A percentile compares a stretch with the other conserved stretches of the same genome.
Evolutionary conservation across 2,329 filamentous ascomycete genomes (phyloP).

Genomic region (Diaporthe citrichinensis): DNA sequence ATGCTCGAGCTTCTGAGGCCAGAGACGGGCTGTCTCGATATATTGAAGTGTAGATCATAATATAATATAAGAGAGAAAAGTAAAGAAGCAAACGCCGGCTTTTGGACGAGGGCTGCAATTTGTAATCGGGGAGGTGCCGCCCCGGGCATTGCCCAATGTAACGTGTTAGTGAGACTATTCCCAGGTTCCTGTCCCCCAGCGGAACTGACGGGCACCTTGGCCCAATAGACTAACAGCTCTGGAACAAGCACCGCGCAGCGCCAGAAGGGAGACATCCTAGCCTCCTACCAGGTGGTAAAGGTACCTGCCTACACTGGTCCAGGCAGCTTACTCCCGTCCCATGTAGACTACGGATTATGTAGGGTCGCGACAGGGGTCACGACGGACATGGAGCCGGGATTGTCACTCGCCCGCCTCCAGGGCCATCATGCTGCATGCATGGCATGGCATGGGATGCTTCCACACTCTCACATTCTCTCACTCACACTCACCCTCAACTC

Average conservation of each 20-base stretch:
- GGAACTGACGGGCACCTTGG: conserved; percentile 1
- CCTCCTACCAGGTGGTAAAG: not conserved
- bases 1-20: not conserved
- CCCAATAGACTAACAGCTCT: conserved; percentile 12
- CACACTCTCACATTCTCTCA: conserved; percentile 4
- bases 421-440: not conserved
- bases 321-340: conserved; percentile 4
- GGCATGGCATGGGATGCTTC: conserved; percentile 23
- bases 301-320: not conserved
- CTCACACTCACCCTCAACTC: not conserved
- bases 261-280: conserved; percentile 6
- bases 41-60: conserved; percentile 26
- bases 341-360: not conserved
- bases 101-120: conserved; percentile 7
- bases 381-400: conserved; percentile 23
- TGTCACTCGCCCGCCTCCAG: conserved; percentile 25
- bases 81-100: not conserved
- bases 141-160: conserved; percentile 20
- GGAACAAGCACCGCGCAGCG: not conserved
- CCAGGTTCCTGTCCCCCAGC: conserved; percentile 15
- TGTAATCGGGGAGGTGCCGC: conserved; percentile 31
- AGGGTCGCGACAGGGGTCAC: conserved; percentile 5
- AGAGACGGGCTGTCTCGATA: not conserved
- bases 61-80: not conserved
- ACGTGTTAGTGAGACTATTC: conserved; percentile 34